A percentile compares a stretch with the other conserved stretches of the same genome.
phyloP scores from a whole-genome alignment of 1,284 basidiomycete species.

The Blastosporella zonata region DNA sequence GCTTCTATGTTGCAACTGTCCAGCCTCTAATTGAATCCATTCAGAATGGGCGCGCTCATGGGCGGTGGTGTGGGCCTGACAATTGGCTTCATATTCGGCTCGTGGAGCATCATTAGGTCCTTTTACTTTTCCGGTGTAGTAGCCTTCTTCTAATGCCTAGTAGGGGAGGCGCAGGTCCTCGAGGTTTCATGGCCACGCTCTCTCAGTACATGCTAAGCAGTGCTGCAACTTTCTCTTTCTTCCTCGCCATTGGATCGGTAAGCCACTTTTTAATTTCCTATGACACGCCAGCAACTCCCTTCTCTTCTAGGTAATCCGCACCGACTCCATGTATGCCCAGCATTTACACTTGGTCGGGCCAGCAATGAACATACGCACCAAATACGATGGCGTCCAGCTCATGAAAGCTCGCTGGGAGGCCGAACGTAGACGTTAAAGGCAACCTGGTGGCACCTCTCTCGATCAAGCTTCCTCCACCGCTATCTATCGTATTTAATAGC shows the following conservation, averaged over 20 bases:
- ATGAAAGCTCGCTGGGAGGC: conserved; percentile 71
- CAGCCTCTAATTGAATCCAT: conserved; percentile 14
- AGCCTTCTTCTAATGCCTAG: conserved; percentile 5
- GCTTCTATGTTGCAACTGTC: conserved; percentile 7
- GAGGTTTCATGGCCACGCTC: conserved; percentile 82
- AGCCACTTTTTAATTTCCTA: conserved; percentile 21
- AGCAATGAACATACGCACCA: conserved; percentile 50
- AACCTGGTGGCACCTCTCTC: background rate
- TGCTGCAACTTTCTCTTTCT: conserved; percentile 83
- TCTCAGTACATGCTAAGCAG: conserved; percentile 94
- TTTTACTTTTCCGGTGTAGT: background rate
- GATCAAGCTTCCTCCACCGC: background rate
- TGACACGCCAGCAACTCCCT: background rate
- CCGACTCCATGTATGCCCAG: conserved; percentile 63
- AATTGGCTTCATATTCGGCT: conserved; percentile 95
- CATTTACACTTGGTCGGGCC: conserved; percentile 53
- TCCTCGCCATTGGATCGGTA: conserved; percentile 82
- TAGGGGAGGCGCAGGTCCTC: conserved; percentile 84
- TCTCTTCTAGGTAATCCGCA: conserved; percentile 72
- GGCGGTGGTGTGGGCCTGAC: conserved; percentile 90
- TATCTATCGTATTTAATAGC: conserved; percentile 6
- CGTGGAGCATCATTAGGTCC: conserved; percentile 85
- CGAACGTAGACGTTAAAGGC: conserved; percentile 43
- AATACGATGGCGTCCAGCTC: conserved; percentile 60
- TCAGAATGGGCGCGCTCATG: conserved; percentile 91